Base-by-base conservation (phyloP, 371 early-diverging fungal genomes). In the Funneliformis caledonium region DNA sequence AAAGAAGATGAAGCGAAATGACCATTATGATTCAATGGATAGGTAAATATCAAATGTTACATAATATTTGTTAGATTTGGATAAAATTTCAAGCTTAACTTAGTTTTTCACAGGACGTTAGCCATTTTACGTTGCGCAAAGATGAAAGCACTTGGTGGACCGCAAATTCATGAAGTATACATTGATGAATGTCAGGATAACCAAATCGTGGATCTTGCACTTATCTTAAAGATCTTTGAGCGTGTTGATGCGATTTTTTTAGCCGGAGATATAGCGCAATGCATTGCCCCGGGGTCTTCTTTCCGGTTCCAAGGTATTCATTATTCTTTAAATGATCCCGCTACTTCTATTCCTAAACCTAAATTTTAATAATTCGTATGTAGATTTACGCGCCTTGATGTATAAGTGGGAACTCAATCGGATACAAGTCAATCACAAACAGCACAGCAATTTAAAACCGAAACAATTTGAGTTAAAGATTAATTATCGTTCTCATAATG, bases 391-490 rank as follows among this genome's bases (percentile, higher is more conserved):
- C 1, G 47, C 78, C 33, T 56, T 78, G 42, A 50, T 78, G 31
- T 78, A 68, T 78, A 2, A 78, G 37, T 78, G 78, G 78, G 78
- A 78, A 50, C 47, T 64, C 43, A 14, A n/a, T 68, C 78, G 78
- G 22, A 22, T 4, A 3, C 19, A 77, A 77, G 19, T 10, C 12
- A 72, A 26, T 33, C 11, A 37, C 31, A 65, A 62, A 14, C 22
- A 19, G 5, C n/a, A 16, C 10, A 48, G 56, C 50, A 31, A 33
- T 11, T 0, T 67, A 52, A 78, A 52, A 68, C 78, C 78, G 52
- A 65, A 78, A 50, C 33, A 16, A 68, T 78, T 78, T n/a, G 78
- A 78, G 11, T 4, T 78, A 19, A 78, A 78, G 37, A 68, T 68
- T 50, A 78, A 78, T 31, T 78, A 68, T 33, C 69, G 78, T 68